A percentile compares a stretch with the other conserved stretches of the same genome.
These are phyloP conservation scores for Spathaspora sp. DNA, from an alignment of 805 yeast species.

Conservation along the genomic window DNA sequence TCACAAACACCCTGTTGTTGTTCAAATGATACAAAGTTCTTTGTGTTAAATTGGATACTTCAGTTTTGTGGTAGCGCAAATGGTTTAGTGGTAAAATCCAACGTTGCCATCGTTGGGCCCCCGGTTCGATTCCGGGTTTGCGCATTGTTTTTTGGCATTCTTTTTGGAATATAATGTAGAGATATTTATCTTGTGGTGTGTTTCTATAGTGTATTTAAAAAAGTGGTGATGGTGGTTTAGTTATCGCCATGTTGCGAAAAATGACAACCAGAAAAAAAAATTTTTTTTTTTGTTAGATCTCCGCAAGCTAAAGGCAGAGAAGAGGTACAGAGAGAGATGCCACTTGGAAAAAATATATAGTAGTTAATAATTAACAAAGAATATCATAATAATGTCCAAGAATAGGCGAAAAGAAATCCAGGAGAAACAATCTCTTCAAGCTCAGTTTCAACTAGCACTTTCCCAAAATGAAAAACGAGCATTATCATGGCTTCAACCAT, in stretches of 20 bases:
- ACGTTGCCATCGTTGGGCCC: constrained; percentile 32
- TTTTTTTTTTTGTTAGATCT: not conserved
- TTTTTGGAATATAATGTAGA: not conserved
- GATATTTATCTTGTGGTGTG: not conserved
- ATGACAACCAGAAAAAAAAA: not conserved
- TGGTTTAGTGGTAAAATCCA: constrained; percentile 30
- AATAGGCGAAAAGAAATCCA: constrained; percentile 41
- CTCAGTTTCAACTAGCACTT: constrained; percentile 43
- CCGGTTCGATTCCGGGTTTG: constrained; percentile 33
- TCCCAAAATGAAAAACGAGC: constrained; percentile 31
- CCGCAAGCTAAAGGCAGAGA: not conserved
- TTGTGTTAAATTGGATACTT: not conserved
- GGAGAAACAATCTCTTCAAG: constrained; percentile 44
- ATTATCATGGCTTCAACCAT: constrained; percentile 34
- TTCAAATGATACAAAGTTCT: too few species aligned
- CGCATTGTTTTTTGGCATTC: constrained; percentile 13
- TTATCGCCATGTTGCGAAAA: not conserved
- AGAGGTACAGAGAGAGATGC: too few species aligned
- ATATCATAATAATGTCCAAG: constrained; percentile 3
- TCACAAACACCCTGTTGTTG: not conserved
- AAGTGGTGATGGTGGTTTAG: not conserved
- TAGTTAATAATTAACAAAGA: not conserved
- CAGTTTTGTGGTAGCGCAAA: constrained; percentile 7
- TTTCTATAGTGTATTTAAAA: not conserved
- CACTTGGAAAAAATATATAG: not conserved